These are phyloP conservation scores for Cryptococcus sp. DNA, from an alignment of 1,284 basidiomycete species.

Conservation along the genomic window DNA sequence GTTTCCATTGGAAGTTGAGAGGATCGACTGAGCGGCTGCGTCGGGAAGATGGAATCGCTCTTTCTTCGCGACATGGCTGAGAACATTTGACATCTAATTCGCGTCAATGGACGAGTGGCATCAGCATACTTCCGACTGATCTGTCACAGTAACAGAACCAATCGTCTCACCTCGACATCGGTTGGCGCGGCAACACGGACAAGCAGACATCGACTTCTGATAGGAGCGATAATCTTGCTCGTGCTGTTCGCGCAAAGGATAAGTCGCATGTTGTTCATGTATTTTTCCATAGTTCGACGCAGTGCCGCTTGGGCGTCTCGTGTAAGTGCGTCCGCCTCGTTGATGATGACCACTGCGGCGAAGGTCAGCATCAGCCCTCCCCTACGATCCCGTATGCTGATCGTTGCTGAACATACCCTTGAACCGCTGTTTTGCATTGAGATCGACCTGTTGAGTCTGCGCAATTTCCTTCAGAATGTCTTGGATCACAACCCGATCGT, in stretches of 20 bases:
- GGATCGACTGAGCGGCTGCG: slow-evolving; percentile 71
- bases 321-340: slow-evolving; percentile 92
- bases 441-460: slow-evolving; percentile 96
- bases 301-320: slow-evolving; percentile 97
- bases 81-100: slow-evolving; percentile 73
- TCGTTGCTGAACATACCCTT: slow-evolving; percentile 66
- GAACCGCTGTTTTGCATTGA: slow-evolving; percentile 92
- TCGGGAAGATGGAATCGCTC: slow-evolving; percentile 80
- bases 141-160: not conserved
- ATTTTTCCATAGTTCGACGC: slow-evolving; percentile 98
- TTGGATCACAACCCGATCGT: slow-evolving; percentile 93
- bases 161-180: slow-evolving; percentile 65
- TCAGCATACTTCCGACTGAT: not conserved
- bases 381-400: not conserved
- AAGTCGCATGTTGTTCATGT: slow-evolving; percentile 95
- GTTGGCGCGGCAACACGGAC: slow-evolving; percentile 89
- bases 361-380: slow-evolving; percentile 1
- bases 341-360: slow-evolving; percentile 90
- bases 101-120: not conserved
- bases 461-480: slow-evolving; percentile 98
- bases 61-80: slow-evolving; percentile 77
- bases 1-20: slow-evolving; percentile 82
- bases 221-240: slow-evolving; percentile 93
- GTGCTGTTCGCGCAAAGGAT: slow-evolving; percentile 98
- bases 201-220: slow-evolving; percentile 90